Evolutionary conservation across 768 basidiomycete species (phyloP).

Genomic region (Mycena vitilis): DNA sequence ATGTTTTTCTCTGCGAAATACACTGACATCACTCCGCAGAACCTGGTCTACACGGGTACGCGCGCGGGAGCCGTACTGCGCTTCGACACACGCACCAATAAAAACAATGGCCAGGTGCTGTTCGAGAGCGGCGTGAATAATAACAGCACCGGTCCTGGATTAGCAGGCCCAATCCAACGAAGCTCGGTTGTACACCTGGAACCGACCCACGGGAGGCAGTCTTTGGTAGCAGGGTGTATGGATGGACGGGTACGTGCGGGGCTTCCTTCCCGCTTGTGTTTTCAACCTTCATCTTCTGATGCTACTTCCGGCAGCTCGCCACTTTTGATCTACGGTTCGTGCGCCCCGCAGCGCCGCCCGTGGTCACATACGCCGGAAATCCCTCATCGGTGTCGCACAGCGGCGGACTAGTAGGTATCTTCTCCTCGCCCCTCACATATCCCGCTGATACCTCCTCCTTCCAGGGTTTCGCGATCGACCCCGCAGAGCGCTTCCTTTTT

Average conservation of each 20-base stretch:
- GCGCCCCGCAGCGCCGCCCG: conserved; percentile 15
- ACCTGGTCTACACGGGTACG: conserved; percentile 32
- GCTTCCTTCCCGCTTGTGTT: conserved; percentile 28
- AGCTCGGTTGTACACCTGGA: conserved; percentile 41
- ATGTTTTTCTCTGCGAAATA: background rate
- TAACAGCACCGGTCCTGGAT: background rate
- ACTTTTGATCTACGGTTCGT: conserved; percentile 30
- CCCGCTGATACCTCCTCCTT: background rate
- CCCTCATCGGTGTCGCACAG: background rate
- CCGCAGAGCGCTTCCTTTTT: conserved; percentile 68
- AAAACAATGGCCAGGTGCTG: background rate
- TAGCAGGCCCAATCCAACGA: conserved; percentile 7
- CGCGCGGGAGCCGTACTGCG: conserved; percentile 28
- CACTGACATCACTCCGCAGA: background rate
- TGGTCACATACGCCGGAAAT: conserved; percentile 22
- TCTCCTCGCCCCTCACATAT: background rate
- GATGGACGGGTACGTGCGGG: conserved; percentile 26
- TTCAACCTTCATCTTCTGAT: too few species aligned
- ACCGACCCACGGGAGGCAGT: conserved; percentile 37
- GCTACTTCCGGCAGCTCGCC: conserved; percentile 13
- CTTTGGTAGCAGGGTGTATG: conserved; percentile 38
- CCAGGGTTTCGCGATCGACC: conserved; percentile 74
- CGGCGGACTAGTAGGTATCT: conserved; percentile 18
- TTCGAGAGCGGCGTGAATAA: conserved; percentile 5
- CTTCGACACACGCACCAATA: conserved; percentile 29